These are phyloP conservation scores for Sordariomycetes sp. DNA, from an alignment of 2,329 filamentous ascomycete species.

Conservation along the genomic window DNA sequence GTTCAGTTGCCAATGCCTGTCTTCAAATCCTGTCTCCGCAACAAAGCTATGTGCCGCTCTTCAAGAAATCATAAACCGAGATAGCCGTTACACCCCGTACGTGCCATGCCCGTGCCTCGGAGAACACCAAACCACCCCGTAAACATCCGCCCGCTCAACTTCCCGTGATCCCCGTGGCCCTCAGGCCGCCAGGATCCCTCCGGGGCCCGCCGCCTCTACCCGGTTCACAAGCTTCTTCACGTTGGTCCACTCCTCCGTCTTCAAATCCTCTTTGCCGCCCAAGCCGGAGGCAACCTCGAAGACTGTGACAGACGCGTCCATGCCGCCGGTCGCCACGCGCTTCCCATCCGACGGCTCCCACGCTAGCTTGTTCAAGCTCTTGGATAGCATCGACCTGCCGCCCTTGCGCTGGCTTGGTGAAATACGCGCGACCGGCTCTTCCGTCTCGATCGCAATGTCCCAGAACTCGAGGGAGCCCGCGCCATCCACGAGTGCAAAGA, in stretches of 20 bases:
- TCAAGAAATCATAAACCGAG: not conserved
- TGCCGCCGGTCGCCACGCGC: slow-evolving; percentile 77
- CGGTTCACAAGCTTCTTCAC: slow-evolving; percentile 83
- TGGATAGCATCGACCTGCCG: slow-evolving; percentile 59
- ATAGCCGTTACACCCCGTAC: not conserved
- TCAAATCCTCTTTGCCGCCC: slow-evolving; percentile 73
- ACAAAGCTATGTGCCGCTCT: not conserved
- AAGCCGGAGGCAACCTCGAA: slow-evolving; percentile 82
- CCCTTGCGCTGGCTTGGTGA: slow-evolving; percentile 58
- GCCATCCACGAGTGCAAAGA: slow-evolving; percentile 91
- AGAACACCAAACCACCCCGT: not conserved
- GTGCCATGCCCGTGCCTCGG: not conserved
- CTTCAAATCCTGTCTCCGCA: not conserved
- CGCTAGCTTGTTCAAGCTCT: slow-evolving; percentile 85
- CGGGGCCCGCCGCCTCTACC: slow-evolving; percentile 52
- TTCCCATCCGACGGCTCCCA: slow-evolving; percentile 90
- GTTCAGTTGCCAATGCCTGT: not conserved
- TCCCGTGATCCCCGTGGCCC: not conserved
- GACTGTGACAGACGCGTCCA: slow-evolving; percentile 81
- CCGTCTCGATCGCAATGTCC: slow-evolving; percentile 86
- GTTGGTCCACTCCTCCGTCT: slow-evolving; percentile 82
- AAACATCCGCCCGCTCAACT: not conserved
- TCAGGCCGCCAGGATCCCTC: slow-evolving; percentile 24
- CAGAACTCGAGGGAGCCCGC: slow-evolving; percentile 87
- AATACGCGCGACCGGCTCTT: slow-evolving; percentile 79